A percentile compares a stretch with the other conserved stretches of the same genome.
Evolutionary conservation across 495 filamentous ascomycete genomes (phyloP).

Genomic region (Tuber umbilicatum): DNA sequence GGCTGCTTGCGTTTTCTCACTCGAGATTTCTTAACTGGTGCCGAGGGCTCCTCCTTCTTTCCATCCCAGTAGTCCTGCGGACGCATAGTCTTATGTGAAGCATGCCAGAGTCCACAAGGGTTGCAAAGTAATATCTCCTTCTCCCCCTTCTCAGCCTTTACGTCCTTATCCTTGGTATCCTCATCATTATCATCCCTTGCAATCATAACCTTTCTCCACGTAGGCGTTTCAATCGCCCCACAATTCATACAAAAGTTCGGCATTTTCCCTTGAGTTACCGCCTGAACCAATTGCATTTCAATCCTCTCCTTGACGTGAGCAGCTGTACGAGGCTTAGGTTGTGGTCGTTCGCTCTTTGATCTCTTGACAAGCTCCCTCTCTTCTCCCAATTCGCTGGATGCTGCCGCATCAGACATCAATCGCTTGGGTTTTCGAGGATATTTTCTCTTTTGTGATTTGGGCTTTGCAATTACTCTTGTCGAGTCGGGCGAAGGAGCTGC

Average conservation of each 20-base stretch:
- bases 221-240: slow-evolving; percentile 87
- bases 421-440: slow-evolving; percentile 32
- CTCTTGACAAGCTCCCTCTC: slow-evolving; percentile 38
- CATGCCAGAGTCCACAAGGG: slow-evolving; percentile 90
- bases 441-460: slow-evolving; percentile 31
- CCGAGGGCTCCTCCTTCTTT: slow-evolving; percentile 48
- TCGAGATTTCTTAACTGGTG: slow-evolving; percentile 45
- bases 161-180: slow-evolving; percentile 58
- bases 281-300: slow-evolving; percentile 37
- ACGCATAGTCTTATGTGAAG: slow-evolving; percentile 76
- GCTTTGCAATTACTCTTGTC: slow-evolving; percentile 19
- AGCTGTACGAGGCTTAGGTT: slow-evolving; percentile 28
- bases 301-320: slow-evolving; percentile 40
- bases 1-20: slow-evolving; percentile 46
- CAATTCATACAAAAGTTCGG: slow-evolving; percentile 87
- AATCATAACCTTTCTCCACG: slow-evolving; percentile 80
- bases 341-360: slow-evolving; percentile 28
- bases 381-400: slow-evolving; percentile 40
- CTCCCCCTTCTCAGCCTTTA: slow-evolving; percentile 54
- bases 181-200: slow-evolving; percentile 47
- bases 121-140: slow-evolving; percentile 76
- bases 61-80: slow-evolving; percentile 78
- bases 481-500: slow-evolving; percentile 34
- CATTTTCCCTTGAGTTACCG: slow-evolving; percentile 53
- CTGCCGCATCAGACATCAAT: slow-evolving; percentile 19